phyloP scores from a whole-genome alignment of 2,329 filamentous ascomycete species.

The Penicillium sp. region DNA sequence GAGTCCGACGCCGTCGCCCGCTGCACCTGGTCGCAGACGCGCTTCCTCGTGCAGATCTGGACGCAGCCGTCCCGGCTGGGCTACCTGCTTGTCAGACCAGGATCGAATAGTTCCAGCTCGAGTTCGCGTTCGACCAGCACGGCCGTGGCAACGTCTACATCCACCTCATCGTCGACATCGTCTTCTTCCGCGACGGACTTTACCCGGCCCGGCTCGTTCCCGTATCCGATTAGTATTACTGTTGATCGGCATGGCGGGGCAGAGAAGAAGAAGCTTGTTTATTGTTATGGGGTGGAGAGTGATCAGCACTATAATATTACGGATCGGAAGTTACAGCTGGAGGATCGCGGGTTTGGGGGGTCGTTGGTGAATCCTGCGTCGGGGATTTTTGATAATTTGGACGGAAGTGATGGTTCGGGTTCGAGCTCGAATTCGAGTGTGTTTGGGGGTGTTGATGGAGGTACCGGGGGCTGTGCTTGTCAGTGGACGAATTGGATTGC shows the following conservation, averaged over 20 bases:
- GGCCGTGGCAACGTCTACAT: conserved; percentile 23
- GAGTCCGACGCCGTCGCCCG: conserved; percentile 50
- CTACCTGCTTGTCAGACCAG: conserved; percentile 27
- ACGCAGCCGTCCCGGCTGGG: conserved; percentile 49
- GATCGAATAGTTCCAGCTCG: conserved; percentile 5
- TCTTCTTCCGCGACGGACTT: conserved; percentile 49
- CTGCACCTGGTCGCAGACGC: conserved; percentile 63
- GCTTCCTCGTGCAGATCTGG: conserved; percentile 65
- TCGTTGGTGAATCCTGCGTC: conserved; percentile 54
- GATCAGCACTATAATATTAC: conserved; percentile 50
- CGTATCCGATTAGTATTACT: conserved; percentile 62
- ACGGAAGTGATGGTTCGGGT: conserved; percentile 2
- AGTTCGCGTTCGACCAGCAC: background rate
- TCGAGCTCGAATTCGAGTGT: conserved; percentile 15
- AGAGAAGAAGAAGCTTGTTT: conserved; percentile 57
- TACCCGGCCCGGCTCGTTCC: conserved; percentile 59
- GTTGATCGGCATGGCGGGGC: conserved; percentile 63
- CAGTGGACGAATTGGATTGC: conserved; percentile 58
- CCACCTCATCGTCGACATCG: conserved; percentile 13
- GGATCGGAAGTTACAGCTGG: conserved; percentile 52
- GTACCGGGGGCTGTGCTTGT: conserved; percentile 62
- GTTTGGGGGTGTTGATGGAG: conserved; percentile 59
- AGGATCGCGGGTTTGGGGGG: conserved; percentile 56
- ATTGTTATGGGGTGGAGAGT: conserved; percentile 60
- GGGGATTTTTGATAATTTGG: conserved; percentile 43